These are phyloP conservation scores for Acarospora socialis DNA, from an alignment of 2,329 filamentous ascomycete genomes.

Conservation along the genomic window DNA sequence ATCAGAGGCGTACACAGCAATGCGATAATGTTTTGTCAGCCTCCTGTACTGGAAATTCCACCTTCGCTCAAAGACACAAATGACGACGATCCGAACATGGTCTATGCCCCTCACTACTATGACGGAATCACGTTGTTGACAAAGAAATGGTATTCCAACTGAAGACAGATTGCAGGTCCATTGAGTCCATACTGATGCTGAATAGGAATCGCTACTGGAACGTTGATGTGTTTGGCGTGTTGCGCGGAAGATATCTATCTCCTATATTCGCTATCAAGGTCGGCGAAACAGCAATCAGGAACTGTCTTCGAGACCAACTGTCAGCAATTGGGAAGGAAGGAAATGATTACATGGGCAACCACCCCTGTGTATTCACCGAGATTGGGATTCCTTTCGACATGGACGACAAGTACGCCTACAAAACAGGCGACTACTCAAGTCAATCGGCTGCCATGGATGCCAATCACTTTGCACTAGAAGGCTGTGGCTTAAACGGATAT, in stretches of 20 bases:
- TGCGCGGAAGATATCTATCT: constrained; percentile 75
- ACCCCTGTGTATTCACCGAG: constrained; percentile 81
- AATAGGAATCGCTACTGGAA: constrained; percentile 80
- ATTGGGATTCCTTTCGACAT: constrained; percentile 98
- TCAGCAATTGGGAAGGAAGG: constrained; percentile 73
- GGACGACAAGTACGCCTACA: constrained; percentile 92
- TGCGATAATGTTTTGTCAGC: constrained; percentile 80
- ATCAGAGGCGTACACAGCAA: constrained; percentile 65
- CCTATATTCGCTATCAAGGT: constrained; percentile 87
- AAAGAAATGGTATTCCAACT: constrained; percentile 87
- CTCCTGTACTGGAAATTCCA: constrained; percentile 80
- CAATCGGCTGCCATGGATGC: constrained; percentile 89
- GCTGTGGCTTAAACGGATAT: constrained; percentile 68
- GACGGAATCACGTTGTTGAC: constrained; percentile 94
- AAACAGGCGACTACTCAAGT: constrained; percentile 86
- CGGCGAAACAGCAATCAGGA: constrained; percentile 84
- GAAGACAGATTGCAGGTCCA: constrained; percentile 4
- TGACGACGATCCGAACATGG: constrained; percentile 80
- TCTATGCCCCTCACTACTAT: constrained; percentile 91
- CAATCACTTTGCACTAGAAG: constrained; percentile 86
- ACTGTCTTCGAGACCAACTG: constrained; percentile 82
- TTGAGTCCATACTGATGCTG: constrained; percentile 3
- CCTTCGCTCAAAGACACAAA: constrained; percentile 72
- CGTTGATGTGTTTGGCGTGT: constrained; percentile 81
- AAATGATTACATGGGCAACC: constrained; percentile 71